A percentile compares a stretch with the other conserved stretches of the same genome.
Conservation (phyloP, 306 rosid genomes). For the Lotus japonicus region DNA sequence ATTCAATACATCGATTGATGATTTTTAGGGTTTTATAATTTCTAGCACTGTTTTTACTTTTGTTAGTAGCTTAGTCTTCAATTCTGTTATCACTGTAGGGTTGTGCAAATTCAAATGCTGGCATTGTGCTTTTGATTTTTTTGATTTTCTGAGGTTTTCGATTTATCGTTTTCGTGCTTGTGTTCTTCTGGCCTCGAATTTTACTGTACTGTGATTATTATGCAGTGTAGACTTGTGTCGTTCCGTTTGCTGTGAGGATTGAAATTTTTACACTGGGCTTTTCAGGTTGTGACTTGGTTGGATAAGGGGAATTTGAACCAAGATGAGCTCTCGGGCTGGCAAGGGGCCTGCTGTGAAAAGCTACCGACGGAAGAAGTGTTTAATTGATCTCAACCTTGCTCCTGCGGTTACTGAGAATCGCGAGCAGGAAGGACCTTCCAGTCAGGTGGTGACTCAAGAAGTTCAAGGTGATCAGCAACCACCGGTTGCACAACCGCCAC, state of each 20-base stretch:
- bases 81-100: not conserved
- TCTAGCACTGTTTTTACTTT: not conserved
- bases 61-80: not conserved
- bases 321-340: constrained; percentile 26
- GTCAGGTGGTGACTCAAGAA: constrained; percentile 18
- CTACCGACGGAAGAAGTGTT: constrained; percentile 37
- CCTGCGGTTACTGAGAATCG: constrained; percentile 27
- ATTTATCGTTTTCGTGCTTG: not conserved
- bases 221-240: not conserved
- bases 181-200: not conserved
- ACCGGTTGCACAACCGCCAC: constrained; percentile 20
- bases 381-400: constrained; percentile 31
- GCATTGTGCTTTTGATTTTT: not conserved
- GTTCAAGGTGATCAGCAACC: constrained; percentile 15
- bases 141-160: not conserved
- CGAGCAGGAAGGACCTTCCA: constrained; percentile 35
- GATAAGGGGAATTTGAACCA: not conserved
- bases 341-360: constrained; percentile 21
- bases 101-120: not conserved
- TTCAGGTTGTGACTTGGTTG: constrained; percentile 9
- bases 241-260: not conserved
- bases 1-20: too few relatives aligned
- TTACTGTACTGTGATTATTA: not conserved
- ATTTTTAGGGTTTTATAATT: not conserved
- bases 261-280: not conserved